These are phyloP conservation scores for Oenanthe sinensis DNA, from an alignment of 129 eudicot species.

Conservation along the genomic window DNA sequence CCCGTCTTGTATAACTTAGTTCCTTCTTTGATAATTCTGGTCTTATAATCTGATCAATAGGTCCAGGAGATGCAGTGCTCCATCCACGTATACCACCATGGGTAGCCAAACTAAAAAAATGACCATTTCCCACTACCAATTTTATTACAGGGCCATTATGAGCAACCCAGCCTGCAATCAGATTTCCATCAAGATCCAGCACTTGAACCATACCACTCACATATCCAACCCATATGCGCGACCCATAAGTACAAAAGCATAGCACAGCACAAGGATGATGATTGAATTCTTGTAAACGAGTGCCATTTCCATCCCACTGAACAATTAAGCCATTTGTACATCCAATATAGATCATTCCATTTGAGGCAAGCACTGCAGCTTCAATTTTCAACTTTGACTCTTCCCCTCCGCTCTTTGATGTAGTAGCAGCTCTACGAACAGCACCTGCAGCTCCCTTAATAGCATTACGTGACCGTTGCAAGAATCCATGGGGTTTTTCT, in stretches of 20 bases:
- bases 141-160: conserved; percentile 90
- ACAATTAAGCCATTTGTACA: conserved; percentile 71
- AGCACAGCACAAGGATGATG: conserved; percentile 82
- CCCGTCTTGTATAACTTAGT: conserved; percentile 49
- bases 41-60: conserved; percentile 59
- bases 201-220: conserved; percentile 84
- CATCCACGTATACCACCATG: conserved; percentile 98
- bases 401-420: conserved; percentile 76
- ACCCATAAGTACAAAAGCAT: conserved; percentile 67
- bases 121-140: conserved; percentile 58
- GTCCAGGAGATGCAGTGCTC: conserved; percentile 82
- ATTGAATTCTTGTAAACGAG: conserved; percentile 63
- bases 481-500: conserved; percentile 70
- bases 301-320: conserved; percentile 97
- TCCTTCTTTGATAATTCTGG: conserved; percentile 58
- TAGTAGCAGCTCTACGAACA: conserved; percentile 81
- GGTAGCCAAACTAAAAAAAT: conserved; percentile 71
- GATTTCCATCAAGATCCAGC: conserved; percentile 78
- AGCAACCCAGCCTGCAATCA: conserved; percentile 82
- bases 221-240: conserved; percentile 83
- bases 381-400: conserved; percentile 67
- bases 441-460: conserved; percentile 96
- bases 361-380: conserved; percentile 68
- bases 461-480: conserved; percentile 88
- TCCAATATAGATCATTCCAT: conserved; percentile 86